These are phyloP conservation scores for Exidia glandulosa DNA, from an alignment of 768 basidiomycete genomes.

Conservation along the genomic window DNA sequence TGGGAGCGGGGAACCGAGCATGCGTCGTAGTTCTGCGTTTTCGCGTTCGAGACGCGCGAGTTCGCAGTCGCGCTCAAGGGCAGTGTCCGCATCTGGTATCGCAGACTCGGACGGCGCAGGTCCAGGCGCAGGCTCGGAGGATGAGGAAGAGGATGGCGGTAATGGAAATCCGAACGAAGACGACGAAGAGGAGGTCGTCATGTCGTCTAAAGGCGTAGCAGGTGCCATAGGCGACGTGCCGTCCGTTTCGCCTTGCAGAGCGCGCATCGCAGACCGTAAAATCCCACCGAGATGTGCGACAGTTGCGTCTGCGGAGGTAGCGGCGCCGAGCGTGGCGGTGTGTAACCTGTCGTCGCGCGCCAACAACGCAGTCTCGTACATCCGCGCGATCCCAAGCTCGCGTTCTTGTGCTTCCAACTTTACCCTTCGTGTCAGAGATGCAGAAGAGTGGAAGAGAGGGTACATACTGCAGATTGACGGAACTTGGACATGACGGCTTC, in stretches of 20 bases:
- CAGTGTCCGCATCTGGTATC: slow-evolving; percentile 45
- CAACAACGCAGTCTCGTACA: slow-evolving; percentile 85
- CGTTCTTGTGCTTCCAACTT: slow-evolving; percentile 90
- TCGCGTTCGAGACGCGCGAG: slow-evolving; percentile 78
- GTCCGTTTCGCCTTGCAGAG: slow-evolving; percentile 50
- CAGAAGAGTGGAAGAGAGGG: not conserved
- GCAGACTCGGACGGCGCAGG: slow-evolving; percentile 4
- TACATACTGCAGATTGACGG: slow-evolving; percentile 78
- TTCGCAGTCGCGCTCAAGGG: slow-evolving; percentile 85
- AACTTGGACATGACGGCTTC: slow-evolving; percentile 92
- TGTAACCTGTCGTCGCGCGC: slow-evolving; percentile 60
- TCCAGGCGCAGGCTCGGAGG: slow-evolving; percentile 10
- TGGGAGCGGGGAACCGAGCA: slow-evolving; percentile 35
- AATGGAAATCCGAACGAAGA: slow-evolving; percentile 5
- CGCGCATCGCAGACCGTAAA: slow-evolving; percentile 59
- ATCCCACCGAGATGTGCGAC: slow-evolving; percentile 58
- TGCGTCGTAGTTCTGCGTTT: slow-evolving; percentile 66
- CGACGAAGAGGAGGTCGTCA: not conserved
- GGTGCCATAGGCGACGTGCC: no score
- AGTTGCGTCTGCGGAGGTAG: slow-evolving; percentile 54
- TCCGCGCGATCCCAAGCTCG: slow-evolving; percentile 78
- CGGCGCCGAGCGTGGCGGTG: slow-evolving; percentile 43
- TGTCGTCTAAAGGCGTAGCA: no score
- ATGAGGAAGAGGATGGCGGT: not conserved
- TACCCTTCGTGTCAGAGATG: not conserved